Percentiles rank a stretch among this genome's conserved stretches.
These are phyloP conservation scores for Massariosphaeria phaeospora DNA, from an alignment of 495 filamentous ascomycete species.

Conservation along the genomic window DNA sequence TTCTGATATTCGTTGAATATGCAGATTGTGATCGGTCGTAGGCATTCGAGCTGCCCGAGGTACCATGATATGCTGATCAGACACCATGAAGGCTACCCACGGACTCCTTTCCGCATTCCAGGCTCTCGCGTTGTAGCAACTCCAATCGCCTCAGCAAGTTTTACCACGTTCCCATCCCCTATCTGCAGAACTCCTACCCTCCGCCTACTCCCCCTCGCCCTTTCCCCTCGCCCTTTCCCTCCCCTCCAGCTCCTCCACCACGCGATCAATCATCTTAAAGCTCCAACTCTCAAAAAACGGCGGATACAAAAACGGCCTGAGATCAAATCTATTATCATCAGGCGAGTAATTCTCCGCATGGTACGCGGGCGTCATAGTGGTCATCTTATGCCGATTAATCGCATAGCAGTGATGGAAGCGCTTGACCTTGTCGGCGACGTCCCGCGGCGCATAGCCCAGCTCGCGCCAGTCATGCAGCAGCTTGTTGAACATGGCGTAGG, in stretches of 20 bases:
- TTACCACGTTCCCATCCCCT: background rate
- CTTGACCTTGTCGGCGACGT: conserved; percentile 59
- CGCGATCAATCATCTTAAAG: conserved; percentile 37
- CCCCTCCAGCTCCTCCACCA: conserved; percentile 34
- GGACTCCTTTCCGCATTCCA: too few relatives aligned
- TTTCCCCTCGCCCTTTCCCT: conserved; percentile 12
- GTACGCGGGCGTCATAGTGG: conserved; percentile 38
- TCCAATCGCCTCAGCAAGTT: too few relatives aligned
- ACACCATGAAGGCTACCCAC: too few relatives aligned
- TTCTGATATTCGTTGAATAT: too few relatives aligned
- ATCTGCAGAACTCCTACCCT: background rate
- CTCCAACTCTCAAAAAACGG: conserved; percentile 34
- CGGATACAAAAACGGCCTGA: conserved; percentile 41
- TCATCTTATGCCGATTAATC: conserved; percentile 48
- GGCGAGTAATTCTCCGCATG: conserved; percentile 45
- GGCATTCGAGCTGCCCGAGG: too few relatives aligned
- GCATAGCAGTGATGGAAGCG: conserved; percentile 64
- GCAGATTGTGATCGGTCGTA: too few relatives aligned
- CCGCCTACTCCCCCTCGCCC: background rate
- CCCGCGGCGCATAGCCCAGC: conserved; percentile 40
- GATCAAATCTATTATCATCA: conserved; percentile 67
- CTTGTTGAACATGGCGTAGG: conserved; percentile 63
- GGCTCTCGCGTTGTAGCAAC: too few relatives aligned
- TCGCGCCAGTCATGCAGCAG: conserved; percentile 67
- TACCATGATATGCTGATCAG: too few relatives aligned